Evolutionary conservation across 2,329 filamentous ascomycete genomes (phyloP).

Genomic region (Microcyclospora pomicola): DNA sequence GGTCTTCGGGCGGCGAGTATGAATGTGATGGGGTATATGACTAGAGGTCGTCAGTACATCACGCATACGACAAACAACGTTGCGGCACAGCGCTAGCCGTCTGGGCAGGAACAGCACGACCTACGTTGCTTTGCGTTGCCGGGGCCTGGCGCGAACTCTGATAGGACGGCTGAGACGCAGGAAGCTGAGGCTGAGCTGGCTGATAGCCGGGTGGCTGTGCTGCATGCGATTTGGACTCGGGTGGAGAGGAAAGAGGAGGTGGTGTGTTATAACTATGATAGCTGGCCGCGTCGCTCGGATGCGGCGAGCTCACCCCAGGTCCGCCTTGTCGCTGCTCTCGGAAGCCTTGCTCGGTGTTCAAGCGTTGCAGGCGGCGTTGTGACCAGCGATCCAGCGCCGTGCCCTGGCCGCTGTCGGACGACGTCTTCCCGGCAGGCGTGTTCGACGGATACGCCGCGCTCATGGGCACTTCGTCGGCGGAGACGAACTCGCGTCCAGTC

Average conservation of each 20-base stretch:
- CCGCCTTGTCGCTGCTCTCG: conserved; percentile 24
- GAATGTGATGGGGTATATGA: conserved; percentile 4
- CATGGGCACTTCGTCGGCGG: conserved; percentile 14
- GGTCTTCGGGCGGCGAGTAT: conserved; percentile 14
- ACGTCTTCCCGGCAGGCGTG: conserved; percentile 16
- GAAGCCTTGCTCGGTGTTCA: conserved; percentile 27
- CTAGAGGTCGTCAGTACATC: no score
- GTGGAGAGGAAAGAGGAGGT: conserved; percentile 4
- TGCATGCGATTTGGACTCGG: conserved; percentile 8
- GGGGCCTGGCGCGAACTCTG: conserved; percentile 12
- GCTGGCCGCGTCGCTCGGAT: conserved; percentile 8
- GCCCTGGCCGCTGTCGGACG: conserved; percentile 20
- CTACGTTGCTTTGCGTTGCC: conserved; percentile 11
- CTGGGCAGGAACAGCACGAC: conserved; percentile 14
- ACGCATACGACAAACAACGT: no score
- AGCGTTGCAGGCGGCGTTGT: conserved; percentile 24
- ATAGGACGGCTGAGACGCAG: conserved; percentile 13
- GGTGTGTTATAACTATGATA: conserved; percentile 3
- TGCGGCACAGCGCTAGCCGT: no score
- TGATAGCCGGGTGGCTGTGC: conserved; percentile 17
- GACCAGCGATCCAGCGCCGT: conserved; percentile 22
- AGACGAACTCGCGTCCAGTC: conserved; percentile 2
- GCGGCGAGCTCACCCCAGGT: conserved; percentile 11
- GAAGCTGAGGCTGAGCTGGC: conserved; percentile 16
- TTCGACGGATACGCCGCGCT: conserved; percentile 11